Base-by-base conservation (phyloP, 106 monocot species). In the Dioscorea dumetorum region DNA sequence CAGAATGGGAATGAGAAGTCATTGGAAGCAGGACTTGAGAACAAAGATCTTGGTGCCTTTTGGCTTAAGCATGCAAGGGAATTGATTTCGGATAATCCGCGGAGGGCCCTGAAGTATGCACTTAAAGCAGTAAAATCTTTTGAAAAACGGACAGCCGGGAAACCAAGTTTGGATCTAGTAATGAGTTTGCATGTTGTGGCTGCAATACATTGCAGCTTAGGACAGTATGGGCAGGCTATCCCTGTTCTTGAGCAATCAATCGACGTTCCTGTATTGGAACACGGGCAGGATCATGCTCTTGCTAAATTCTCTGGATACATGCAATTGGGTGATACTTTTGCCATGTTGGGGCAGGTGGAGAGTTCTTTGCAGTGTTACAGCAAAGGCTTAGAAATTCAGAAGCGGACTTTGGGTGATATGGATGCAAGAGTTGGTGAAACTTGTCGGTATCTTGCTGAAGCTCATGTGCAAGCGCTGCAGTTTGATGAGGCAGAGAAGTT, bases 61-160 rank as follows among this genome's bases (percentile, higher is more conserved):
- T 79, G 83, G 63, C 80, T 99, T 22, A 99, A 99, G 73, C 97
- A 93, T 66, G 89, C 97, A 7, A 78, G 87, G 35, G 90, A 90
- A 48, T 81, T 99, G 80, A 85, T 93, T 62, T 75, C 83, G 1
- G 86, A 84, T 22, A 86, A 90, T 24, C 79, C 81, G 17, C 57
- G 68, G 18, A 77, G 90, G 58, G 90, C 90, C 67, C 67, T 90
- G 62, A 80, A 86, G 51, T 81, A 86, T 57, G 90, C 86, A 4
- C 65, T 73, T 6, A 72, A 86, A 22, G 85, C 90, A 5, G 74
- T 67, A 17, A 90, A 79, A 31, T 79, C 80, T 4, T 83, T 86
- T 22, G 90, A 90, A 63, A 78, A 70, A 32, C 75, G 77, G 35
- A 65, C 83, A 1, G 64, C 63, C 41, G 82, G 78, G 59, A 83